A percentile compares a stretch with the other conserved stretches of the same genome.
phyloP scores from a whole-genome alignment of 257 asterid genomes.

The Forsythia viridissima region DNA sequence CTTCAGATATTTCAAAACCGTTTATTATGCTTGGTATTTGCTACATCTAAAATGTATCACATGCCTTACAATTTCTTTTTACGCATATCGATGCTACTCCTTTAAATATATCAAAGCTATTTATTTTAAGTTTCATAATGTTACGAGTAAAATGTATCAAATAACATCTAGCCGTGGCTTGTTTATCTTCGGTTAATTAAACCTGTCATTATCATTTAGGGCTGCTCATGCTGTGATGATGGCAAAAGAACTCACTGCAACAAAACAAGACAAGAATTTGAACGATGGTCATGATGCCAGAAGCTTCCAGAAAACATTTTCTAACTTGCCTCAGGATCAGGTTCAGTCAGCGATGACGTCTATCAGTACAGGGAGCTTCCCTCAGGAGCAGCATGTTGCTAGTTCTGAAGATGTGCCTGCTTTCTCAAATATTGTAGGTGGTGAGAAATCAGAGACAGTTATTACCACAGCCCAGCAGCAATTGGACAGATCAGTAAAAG shows the following conservation, averaged over 20 bases:
- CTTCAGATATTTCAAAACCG: not conserved
- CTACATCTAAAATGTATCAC: not conserved
- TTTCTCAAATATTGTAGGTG: constrained; percentile 31
- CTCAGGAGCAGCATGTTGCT: constrained; percentile 74
- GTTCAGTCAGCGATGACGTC: constrained; percentile 83
- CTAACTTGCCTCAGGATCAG: constrained; percentile 89
- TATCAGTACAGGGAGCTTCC: constrained; percentile 76
- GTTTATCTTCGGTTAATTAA: constrained; percentile 21
- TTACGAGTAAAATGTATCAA: no score
- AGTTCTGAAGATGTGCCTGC: constrained; percentile 81
- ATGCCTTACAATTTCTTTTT: not conserved
- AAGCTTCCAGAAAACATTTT: constrained; percentile 86
- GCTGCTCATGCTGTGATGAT: constrained; percentile 93
- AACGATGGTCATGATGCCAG: constrained; percentile 74
- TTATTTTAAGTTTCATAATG: not conserved
- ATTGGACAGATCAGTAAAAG: constrained; percentile 45
- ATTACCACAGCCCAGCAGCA: constrained; percentile 37
- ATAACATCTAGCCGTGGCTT: constrained; percentile 7
- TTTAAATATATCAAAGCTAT: constrained; percentile 1
- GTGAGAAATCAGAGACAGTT: constrained; percentile 45
- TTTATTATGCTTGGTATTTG: constrained; percentile 18
- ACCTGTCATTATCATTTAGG: constrained; percentile 46
- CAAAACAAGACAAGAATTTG: constrained; percentile 66
- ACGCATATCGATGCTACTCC: not conserved
- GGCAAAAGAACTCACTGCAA: constrained; percentile 75